These are phyloP conservation scores for Corylus avellana DNA, from an alignment of 306 rosid genomes.

Conservation along the genomic window DNA sequence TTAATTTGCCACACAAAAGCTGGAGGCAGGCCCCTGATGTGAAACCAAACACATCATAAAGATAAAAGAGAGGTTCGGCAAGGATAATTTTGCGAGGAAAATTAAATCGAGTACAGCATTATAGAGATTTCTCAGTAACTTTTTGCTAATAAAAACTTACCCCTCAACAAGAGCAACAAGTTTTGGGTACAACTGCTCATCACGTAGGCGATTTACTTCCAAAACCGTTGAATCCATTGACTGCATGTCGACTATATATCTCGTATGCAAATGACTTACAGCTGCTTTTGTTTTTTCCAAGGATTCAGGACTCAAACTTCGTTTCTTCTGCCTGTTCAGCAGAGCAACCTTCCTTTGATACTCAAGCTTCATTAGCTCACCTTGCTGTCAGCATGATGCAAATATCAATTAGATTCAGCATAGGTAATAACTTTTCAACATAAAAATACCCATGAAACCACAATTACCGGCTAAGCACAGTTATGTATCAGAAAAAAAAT, in stretches of 20 bases:
- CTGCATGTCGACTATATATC: conserved; percentile 92
- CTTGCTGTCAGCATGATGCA: conserved; percentile 57
- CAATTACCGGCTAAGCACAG: neutral
- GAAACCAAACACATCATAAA: conserved; percentile 23
- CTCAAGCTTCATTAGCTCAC: conserved; percentile 85
- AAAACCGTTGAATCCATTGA: conserved; percentile 87
- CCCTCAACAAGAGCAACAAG: conserved; percentile 66
- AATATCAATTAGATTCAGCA: neutral
- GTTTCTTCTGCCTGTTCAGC: conserved; percentile 78
- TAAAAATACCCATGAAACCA: neutral
- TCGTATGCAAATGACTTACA: conserved; percentile 82
- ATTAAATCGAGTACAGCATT: neutral
- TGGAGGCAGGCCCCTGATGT: conserved; percentile 6
- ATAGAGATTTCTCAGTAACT: neutral
- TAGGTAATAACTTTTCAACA: conserved; percentile 9
- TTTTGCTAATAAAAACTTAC: conserved; percentile 43
- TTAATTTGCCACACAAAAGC: neutral
- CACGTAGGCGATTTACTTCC: conserved; percentile 78
- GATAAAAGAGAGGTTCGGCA: neutral
- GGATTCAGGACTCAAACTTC: conserved; percentile 62
- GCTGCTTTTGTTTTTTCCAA: conserved; percentile 86
- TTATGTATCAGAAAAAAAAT: conserved; percentile 9
- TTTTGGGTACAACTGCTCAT: conserved; percentile 75
- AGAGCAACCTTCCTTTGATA: conserved; percentile 75
- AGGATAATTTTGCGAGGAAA: neutral